phyloP scores from a whole-genome alignment of 371 early-diverging fungal species.

The Conidiobolus incongruus region DNA sequence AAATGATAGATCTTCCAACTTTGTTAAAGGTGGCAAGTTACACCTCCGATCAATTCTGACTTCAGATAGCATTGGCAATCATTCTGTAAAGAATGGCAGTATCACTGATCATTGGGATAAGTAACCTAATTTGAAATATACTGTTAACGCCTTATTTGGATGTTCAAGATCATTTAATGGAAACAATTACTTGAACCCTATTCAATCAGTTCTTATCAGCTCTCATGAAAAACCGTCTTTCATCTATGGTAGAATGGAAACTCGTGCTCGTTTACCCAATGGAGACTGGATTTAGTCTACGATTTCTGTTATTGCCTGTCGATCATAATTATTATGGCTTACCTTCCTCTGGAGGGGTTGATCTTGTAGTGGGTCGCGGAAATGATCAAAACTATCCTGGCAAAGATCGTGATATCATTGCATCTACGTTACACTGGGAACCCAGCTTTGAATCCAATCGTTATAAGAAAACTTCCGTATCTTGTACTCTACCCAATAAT shows the following conservation, averaged over 20 bases:
- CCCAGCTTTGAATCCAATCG: slow-evolving; percentile 1
- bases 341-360: slow-evolving; percentile 35
- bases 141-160: slow-evolving; percentile 2
- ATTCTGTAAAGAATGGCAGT: slow-evolving; percentile 9
- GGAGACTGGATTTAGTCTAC: slow-evolving; percentile 47
- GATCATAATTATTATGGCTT: slow-evolving; percentile 34
- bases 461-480: background rate
- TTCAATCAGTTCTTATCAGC: slow-evolving; percentile 2
- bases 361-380: background rate
- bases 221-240: slow-evolving; percentile 10
- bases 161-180: slow-evolving; percentile 1
- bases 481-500: slow-evolving; percentile 7
- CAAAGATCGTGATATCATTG: background rate
- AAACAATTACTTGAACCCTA: slow-evolving; percentile 2
- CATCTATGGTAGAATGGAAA: slow-evolving; percentile 33
- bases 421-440: slow-evolving; percentile 3
- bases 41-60: slow-evolving; percentile 40
- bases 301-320: slow-evolving; percentile 42
- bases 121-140: background rate
- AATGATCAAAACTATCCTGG: background rate
- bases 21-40: slow-evolving; percentile 32
- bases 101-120: slow-evolving; percentile 11
- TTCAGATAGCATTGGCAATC: background rate
- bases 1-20: slow-evolving; percentile 34
- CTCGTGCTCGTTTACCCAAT: slow-evolving; percentile 29